Percentiles rank a stretch among this genome's conserved stretches.
phyloP scores from a whole-genome alignment of 345 rosid species.

The Arabidopsis suecica region DNA sequence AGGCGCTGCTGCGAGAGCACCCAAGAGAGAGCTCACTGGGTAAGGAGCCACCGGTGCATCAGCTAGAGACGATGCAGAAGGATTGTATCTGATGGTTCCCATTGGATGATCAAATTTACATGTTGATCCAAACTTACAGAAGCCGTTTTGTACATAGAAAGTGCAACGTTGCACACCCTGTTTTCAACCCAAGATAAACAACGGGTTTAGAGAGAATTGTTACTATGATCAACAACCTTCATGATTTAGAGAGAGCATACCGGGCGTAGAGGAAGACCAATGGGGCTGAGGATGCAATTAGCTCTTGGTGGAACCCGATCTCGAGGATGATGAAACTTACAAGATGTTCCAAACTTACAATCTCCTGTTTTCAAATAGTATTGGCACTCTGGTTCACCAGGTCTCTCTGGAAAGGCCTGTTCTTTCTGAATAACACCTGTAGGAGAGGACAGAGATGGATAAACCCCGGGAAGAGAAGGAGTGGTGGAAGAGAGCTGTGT shows the following conservation, averaged over 20 bases:
- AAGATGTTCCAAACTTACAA: conserved; percentile 87
- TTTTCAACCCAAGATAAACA: conserved; percentile 22
- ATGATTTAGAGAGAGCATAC: conserved; percentile 53
- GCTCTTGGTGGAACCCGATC: conserved; percentile 64
- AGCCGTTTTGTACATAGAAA: conserved; percentile 68
- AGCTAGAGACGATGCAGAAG: conserved; percentile 84
- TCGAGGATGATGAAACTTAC: conserved; percentile 92
- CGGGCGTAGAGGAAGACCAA: conserved; percentile 91
- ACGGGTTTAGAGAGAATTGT: not conserved
- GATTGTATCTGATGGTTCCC: conserved; percentile 77
- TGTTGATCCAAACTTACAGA: conserved; percentile 69
- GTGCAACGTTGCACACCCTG: conserved; percentile 71
- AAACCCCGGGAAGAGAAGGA: conserved; percentile 66
- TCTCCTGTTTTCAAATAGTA: conserved; percentile 89
- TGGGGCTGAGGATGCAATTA: conserved; percentile 67
- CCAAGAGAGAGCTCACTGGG: conserved; percentile 76
- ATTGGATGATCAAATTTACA: conserved; percentile 89
- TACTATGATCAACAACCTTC: conserved; percentile 15
- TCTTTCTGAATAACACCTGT: conserved; percentile 64
- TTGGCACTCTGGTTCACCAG: conserved; percentile 90
- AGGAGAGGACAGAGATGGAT: conserved; percentile 57
- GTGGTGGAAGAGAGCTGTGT: conserved; percentile 74
- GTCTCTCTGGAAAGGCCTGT: conserved; percentile 89
- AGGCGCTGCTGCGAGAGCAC: conserved; percentile 56
- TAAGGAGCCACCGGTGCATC: conserved; percentile 89